phyloP scores from a whole-genome alignment of 2,329 filamentous ascomycete genomes.

The Teratosphaeriaceae sp. region DNA sequence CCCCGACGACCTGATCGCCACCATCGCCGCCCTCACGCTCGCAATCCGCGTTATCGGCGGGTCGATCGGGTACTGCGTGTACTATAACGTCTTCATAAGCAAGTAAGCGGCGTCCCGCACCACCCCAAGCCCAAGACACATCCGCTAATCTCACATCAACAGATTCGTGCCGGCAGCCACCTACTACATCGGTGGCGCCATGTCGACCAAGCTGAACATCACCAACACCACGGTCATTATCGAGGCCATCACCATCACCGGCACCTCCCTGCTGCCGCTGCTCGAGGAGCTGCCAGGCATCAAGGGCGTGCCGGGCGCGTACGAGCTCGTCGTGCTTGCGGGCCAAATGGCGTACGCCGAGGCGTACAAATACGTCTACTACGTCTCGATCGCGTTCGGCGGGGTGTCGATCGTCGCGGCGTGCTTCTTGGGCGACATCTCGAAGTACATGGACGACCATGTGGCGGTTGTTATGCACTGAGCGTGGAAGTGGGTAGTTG shows the following conservation, averaged over 20 bases:
- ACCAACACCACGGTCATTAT: slow-evolving; percentile 39
- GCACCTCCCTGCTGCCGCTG: slow-evolving; percentile 44
- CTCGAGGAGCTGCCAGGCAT: slow-evolving; percentile 48
- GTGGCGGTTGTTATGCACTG: slow-evolving; percentile 33
- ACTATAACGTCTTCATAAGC: slow-evolving; percentile 31
- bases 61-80: slow-evolving; percentile 45
- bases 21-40: slow-evolving; percentile 60
- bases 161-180: slow-evolving; percentile 41
- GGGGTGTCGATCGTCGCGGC: slow-evolving; percentile 19
- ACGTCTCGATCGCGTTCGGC: slow-evolving; percentile 26
- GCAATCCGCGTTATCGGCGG: slow-evolving; percentile 64
- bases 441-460: slow-evolving; percentile 34
- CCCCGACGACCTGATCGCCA: slow-evolving; percentile 63
- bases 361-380: slow-evolving; percentile 24
- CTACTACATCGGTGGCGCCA: slow-evolving; percentile 45
- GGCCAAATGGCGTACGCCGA: slow-evolving; percentile 26
- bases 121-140: background rate
- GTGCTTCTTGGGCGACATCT: slow-evolving; percentile 26
- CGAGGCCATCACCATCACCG: slow-evolving; percentile 48
- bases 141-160: slow-evolving; percentile 22
- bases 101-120: slow-evolving; percentile 8
- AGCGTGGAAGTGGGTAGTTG: no score
- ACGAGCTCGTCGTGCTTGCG: slow-evolving; percentile 18
- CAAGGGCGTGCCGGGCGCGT: slow-evolving; percentile 37
- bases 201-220: slow-evolving; percentile 45